Conservation (phyloP, 2,329 filamentous ascomycete genomes). For the Cercospora brassicicola region DNA sequence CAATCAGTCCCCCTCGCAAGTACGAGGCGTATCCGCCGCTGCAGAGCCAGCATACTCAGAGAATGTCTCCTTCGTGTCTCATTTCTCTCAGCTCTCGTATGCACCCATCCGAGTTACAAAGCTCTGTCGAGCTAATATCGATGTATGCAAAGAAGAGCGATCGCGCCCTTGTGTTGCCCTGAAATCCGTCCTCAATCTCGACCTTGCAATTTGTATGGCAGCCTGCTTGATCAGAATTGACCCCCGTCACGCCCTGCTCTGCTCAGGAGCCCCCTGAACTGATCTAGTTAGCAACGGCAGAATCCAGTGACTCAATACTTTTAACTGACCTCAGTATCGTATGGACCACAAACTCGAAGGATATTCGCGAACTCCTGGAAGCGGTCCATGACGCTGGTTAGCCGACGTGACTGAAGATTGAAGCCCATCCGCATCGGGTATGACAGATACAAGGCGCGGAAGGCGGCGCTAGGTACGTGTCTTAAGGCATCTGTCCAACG, state of each 20-base stretch:
- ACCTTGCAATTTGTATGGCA: too few relatives aligned
- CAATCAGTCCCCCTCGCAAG: too few relatives aligned
- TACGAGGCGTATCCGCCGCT: not conserved
- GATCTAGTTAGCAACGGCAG: not conserved
- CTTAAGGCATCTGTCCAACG: not conserved
- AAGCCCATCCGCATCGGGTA: too few relatives aligned
- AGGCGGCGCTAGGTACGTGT: not conserved
- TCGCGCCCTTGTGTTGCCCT: not conserved
- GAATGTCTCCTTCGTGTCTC: not conserved
- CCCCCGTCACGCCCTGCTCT: not conserved
- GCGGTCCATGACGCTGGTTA: too few relatives aligned
- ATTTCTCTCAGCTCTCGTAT: not conserved
- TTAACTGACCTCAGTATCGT: not conserved
- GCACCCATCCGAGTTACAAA: not conserved
- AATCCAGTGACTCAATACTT: too few relatives aligned
- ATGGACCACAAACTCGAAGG: not conserved
- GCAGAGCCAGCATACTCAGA: not conserved
- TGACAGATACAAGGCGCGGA: not conserved
- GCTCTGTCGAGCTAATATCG: not conserved
- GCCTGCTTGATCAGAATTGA: not conserved
- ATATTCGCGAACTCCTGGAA: not conserved
- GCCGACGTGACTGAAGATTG: too few relatives aligned
- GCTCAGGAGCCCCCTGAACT: not conserved
- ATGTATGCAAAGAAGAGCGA: not conserved
- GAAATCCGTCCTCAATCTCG: not conserved